These are phyloP conservation scores for Chaetomium fimeti DNA, from an alignment of 495 filamentous ascomycete species.

Conservation along the genomic window DNA sequence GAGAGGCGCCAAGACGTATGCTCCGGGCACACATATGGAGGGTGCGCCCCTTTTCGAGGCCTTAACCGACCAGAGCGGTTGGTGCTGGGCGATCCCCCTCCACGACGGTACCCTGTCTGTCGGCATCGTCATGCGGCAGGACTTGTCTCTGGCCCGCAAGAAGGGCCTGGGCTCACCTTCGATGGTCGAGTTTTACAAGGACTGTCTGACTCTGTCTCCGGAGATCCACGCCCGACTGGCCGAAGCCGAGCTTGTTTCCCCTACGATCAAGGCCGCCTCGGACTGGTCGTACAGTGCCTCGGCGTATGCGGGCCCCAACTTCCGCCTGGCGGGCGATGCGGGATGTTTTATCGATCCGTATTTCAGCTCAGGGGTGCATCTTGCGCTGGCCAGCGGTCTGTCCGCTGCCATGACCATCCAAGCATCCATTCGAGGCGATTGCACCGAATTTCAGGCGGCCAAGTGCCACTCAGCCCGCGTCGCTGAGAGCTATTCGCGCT, in stretches of 20 bases:
- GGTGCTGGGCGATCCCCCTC: slow-evolving; percentile 50
- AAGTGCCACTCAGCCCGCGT: slow-evolving; percentile 50
- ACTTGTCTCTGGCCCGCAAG: slow-evolving; percentile 34
- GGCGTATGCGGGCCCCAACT: slow-evolving; percentile 37
- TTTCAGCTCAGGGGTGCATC: slow-evolving; percentile 50
- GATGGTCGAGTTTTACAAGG: slow-evolving; percentile 41
- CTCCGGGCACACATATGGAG: slow-evolving; percentile 34
- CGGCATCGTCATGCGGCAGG: slow-evolving; percentile 43
- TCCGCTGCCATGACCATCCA: slow-evolving; percentile 45
- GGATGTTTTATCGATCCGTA: slow-evolving; percentile 48
- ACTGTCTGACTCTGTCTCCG: slow-evolving; percentile 38
- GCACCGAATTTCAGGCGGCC: slow-evolving; percentile 40
- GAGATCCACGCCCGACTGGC: slow-evolving; percentile 29
- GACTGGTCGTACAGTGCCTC: slow-evolving; percentile 47
- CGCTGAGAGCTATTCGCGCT: slow-evolving; percentile 50
- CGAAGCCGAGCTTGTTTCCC: slow-evolving; percentile 29
- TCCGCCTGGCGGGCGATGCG: slow-evolving; percentile 46
- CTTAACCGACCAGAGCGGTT: slow-evolving; percentile 42
- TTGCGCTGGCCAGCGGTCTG: slow-evolving; percentile 47
- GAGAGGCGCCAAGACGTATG: slow-evolving; percentile 34
- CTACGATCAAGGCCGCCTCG: slow-evolving; percentile 39
- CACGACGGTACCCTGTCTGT: slow-evolving; percentile 45
- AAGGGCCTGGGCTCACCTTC: slow-evolving; percentile 27
- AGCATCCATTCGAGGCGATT: slow-evolving; percentile 38
- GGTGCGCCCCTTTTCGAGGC: slow-evolving; percentile 45